phyloP scores from a whole-genome alignment of 768 basidiomycete species.

The Tremella yokohamensis region DNA sequence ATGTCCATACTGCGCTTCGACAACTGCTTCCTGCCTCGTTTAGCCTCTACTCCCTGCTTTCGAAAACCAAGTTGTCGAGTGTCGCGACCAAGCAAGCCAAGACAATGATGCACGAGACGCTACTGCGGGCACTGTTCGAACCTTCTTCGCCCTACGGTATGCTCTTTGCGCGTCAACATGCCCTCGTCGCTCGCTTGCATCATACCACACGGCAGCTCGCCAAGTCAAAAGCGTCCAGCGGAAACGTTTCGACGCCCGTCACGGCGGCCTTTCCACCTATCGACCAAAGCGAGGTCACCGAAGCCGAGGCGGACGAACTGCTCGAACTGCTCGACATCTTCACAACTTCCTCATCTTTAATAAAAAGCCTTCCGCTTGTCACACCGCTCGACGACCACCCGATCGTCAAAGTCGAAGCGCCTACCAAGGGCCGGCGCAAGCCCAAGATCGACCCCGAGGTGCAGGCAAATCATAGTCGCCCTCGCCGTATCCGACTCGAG shows the following conservation, averaged over 20 bases:
- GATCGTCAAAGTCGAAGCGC: not conserved
- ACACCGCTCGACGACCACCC: too few relatives aligned
- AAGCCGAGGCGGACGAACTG: not conserved
- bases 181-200: not conserved
- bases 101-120: not conserved
- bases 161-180: not conserved
- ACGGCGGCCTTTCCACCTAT: too few relatives aligned
- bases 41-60: not conserved
- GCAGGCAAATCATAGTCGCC: not conserved
- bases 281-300: not conserved
- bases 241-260: not conserved
- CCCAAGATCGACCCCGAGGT: not conserved
- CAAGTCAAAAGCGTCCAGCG: not conserved
- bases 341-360: not conserved
- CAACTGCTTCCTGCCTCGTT: not conserved
- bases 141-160: not conserved
- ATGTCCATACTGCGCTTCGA: not conserved
- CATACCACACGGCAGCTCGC: not conserved
- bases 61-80: too few relatives aligned
- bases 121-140: not conserved
- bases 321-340: not conserved
- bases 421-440: not conserved
- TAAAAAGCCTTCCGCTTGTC: not conserved
- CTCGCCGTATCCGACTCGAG: not conserved
- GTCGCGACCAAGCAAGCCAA: not conserved